phyloP scores from a whole-genome alignment of 345 rosid species.

The Erodium maritimum region DNA sequence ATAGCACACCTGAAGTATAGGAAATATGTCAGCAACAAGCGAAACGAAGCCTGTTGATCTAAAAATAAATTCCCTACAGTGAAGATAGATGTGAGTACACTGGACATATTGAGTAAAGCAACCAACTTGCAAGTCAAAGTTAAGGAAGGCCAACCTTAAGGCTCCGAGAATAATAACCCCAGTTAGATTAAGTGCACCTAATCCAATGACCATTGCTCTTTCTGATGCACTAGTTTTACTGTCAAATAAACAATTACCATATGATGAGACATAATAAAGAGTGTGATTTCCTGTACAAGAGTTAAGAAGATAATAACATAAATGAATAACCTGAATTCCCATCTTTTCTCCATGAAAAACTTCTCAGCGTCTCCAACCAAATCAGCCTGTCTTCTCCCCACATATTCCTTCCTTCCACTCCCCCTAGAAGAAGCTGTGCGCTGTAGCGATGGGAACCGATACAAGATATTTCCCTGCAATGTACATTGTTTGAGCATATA shows the following conservation, averaged over 20 bases:
- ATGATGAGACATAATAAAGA: no score
- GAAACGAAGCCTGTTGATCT: conserved; percentile 46
- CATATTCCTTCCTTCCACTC: conserved; percentile 70
- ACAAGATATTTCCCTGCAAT: conserved; percentile 78
- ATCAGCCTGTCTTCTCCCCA: conserved; percentile 68
- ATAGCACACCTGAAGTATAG: conserved; percentile 75
- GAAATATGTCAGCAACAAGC: conserved; percentile 62
- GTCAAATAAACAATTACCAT: conserved; percentile 15
- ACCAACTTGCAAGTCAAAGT: conserved; percentile 1
- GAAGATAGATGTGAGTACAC: conserved; percentile 12
- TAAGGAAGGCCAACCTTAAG: conserved; percentile 42
- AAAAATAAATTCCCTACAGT: conserved; percentile 46
- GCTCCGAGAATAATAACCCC: conserved; percentile 81
- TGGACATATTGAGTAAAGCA: conserved; percentile 5
- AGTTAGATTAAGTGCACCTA: conserved; percentile 80
- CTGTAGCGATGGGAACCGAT: conserved; percentile 85
- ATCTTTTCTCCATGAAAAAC: conserved; percentile 62
- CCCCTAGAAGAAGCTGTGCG: conserved; percentile 74
- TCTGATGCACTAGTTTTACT: conserved; percentile 64
- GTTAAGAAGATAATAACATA: conserved; percentile 3
- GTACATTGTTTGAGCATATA: no score
- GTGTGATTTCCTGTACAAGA: conserved; percentile 5
- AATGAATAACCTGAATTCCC: conserved; percentile 72
- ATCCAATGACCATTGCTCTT: conserved; percentile 78
- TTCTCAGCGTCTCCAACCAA: conserved; percentile 67